These are phyloP conservation scores for Jatropha podagrica DNA, from an alignment of 441 rosid species.

Conservation along the genomic window DNA sequence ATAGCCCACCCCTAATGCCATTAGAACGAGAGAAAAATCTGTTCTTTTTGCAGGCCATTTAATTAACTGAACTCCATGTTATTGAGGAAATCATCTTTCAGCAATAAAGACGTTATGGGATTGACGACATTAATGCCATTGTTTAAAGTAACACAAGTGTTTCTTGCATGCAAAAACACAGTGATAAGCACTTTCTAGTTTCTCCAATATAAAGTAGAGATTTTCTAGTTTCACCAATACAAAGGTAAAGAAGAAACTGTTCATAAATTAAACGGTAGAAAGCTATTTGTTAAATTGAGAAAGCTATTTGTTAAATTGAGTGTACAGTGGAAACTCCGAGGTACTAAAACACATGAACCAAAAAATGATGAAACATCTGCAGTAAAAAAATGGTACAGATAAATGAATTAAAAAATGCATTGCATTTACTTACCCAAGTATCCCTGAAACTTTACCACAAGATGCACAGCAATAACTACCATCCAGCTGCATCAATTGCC, in stretches of 20 bases:
- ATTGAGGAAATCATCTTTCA: background rate
- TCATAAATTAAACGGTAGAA: background rate
- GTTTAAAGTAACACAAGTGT: background rate
- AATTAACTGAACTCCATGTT: background rate
- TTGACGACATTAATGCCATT: background rate
- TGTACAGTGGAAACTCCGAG: slow-evolving; percentile 1
- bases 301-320: background rate
- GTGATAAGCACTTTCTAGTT: background rate
- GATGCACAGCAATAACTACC: slow-evolving; percentile 97
- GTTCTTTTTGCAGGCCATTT: background rate
- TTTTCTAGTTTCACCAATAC: background rate
- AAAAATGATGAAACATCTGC: slow-evolving; percentile 6
- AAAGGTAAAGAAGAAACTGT: background rate
- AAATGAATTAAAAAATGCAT: slow-evolving; percentile 12
- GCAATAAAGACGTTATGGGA: background rate
- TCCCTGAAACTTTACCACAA: slow-evolving; percentile 95
- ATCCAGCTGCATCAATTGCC: slow-evolving; percentile 92
- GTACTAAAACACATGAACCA: slow-evolving; percentile 5
- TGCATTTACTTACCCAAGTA: slow-evolving; percentile 62
- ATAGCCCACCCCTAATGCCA: background rate
- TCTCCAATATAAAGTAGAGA: too few relatives aligned
- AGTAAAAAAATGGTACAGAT: background rate
- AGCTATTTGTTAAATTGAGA: background rate
- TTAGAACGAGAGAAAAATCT: background rate
- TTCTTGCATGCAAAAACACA: background rate